A percentile compares a stretch with the other conserved stretches of the same genome.
phyloP scores from a whole-genome alignment of 2,329 filamentous ascomycete species.

The Trichophyton benhamiae region DNA sequence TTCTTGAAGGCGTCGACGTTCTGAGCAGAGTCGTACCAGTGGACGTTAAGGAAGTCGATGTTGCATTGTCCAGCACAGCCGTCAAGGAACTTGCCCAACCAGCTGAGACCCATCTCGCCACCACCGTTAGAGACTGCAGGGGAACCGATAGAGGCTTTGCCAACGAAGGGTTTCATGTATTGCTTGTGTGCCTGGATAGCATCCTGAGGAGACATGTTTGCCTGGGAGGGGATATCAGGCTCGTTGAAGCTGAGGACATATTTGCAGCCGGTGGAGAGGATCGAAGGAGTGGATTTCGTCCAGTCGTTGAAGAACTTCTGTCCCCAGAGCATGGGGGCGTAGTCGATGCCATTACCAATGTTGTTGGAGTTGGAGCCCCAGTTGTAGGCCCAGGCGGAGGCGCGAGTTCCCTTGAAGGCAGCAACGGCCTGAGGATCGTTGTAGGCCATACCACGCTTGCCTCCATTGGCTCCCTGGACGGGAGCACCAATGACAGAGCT shows the following conservation, averaged over 20 bases:
- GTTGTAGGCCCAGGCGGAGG: slow-evolving; percentile 35
- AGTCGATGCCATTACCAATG: slow-evolving; percentile 26
- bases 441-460: slow-evolving; percentile 30
- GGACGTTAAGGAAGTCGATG: slow-evolving; percentile 32
- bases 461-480: slow-evolving; percentile 14
- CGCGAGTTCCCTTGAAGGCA: slow-evolving; percentile 20
- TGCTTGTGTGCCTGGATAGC: slow-evolving; percentile 27
- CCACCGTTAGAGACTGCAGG: slow-evolving; percentile 32
- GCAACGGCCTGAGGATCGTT: slow-evolving; percentile 26
- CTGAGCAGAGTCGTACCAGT: slow-evolving; percentile 32
- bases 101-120: slow-evolving; percentile 26
- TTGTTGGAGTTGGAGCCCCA: slow-evolving; percentile 28
- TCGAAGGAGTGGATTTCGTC: slow-evolving; percentile 23
- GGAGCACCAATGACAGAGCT: slow-evolving; percentile 25
- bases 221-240: slow-evolving; percentile 30
- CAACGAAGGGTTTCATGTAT: slow-evolving; percentile 29
- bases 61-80: slow-evolving; percentile 27
- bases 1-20: slow-evolving; percentile 25
- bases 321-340: slow-evolving; percentile 37
- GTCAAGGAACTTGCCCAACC: slow-evolving; percentile 31
- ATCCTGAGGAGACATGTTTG: slow-evolving; percentile 26
- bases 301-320: slow-evolving; percentile 26
- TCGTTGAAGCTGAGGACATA: slow-evolving; percentile 38
- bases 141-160: slow-evolving; percentile 30
- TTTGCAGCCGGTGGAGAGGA: slow-evolving; percentile 24